These are phyloP conservation scores for Halophytophthora polymorphica DNA, from an alignment of 352 stramenopile genomes.

Conservation along the genomic window DNA sequence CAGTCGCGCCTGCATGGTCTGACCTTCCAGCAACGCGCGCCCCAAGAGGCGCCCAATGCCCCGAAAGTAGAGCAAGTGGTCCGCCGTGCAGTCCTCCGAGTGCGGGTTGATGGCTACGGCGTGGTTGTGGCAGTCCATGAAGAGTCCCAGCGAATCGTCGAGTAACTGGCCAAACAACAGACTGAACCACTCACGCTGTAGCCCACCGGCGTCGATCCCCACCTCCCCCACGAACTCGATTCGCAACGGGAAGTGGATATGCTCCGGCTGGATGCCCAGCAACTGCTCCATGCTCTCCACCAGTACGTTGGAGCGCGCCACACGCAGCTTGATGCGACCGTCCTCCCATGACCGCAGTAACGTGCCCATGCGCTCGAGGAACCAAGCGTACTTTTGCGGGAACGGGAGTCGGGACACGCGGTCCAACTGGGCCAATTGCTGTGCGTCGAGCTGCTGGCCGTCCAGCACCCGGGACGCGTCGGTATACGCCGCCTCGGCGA, in stretches of 20 bases:
- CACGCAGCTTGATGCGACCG: conserved; percentile 79
- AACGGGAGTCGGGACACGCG: conserved; percentile 67
- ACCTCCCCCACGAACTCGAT: conserved; percentile 87
- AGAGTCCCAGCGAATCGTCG: conserved; percentile 63
- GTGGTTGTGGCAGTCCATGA: conserved; percentile 74
- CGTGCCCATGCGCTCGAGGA: conserved; percentile 67
- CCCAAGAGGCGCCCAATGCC: conserved; percentile 69
- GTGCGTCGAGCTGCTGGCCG: conserved; percentile 51
- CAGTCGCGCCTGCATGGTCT: conserved; percentile 67
- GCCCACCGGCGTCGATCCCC: conserved; percentile 69
- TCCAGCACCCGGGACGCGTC: conserved; percentile 66
- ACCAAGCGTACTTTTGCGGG: conserved; percentile 81
- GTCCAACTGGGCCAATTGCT: conserved; percentile 63
- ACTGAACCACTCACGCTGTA: conserved; percentile 82
- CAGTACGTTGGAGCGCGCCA: conserved; percentile 69
- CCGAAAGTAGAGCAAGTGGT: conserved; percentile 88
- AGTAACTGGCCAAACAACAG: conserved; percentile 74
- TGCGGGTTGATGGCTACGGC: conserved; percentile 75
- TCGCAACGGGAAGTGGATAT: conserved; percentile 76
- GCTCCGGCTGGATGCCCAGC: conserved; percentile 63
- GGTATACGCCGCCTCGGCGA: conserved; percentile 56
- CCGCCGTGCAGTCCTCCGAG: conserved; percentile 64
- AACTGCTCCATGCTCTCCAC: conserved; percentile 83
- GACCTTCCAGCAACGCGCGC: conserved; percentile 66
- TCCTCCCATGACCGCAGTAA: conserved; percentile 73